phyloP scores from a whole-genome alignment of 805 yeast species.

The Wickerhamiella sorbophila region DNA sequence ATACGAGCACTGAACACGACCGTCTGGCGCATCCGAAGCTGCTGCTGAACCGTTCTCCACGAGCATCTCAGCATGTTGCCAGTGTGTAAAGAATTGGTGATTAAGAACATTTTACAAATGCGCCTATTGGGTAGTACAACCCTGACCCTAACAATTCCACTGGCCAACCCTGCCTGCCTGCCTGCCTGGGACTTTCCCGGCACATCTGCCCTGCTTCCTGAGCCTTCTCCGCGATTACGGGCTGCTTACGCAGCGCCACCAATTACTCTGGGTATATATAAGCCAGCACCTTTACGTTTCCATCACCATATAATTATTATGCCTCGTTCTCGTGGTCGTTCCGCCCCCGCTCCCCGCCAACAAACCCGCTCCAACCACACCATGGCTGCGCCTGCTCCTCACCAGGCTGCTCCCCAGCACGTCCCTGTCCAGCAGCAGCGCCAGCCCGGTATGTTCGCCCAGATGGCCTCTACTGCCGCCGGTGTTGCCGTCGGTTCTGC shows the following conservation, averaged over 20 bases:
- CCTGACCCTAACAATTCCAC: too few relatives aligned
- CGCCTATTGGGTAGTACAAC: conserved; percentile 1
- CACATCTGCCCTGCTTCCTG: too few relatives aligned
- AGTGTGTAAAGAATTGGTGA: not conserved
- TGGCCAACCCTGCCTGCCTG: too few relatives aligned
- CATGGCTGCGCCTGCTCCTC: conserved; percentile 39
- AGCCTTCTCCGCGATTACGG: not conserved
- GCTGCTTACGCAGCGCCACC: not conserved
- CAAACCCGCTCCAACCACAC: conserved; percentile 23
- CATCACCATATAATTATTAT: conserved; percentile 7
- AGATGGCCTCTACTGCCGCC: conserved; percentile 98
- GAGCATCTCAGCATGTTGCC: conserved; percentile 2
- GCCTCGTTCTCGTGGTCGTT: conserved; percentile 34
- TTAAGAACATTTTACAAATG: conserved; percentile 4
- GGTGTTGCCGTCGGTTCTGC: conserved; percentile 99
- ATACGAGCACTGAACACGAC: not conserved
- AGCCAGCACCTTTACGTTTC: too few relatives aligned
- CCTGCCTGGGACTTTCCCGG: too few relatives aligned
- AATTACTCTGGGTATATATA: not conserved
- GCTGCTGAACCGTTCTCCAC: conserved; percentile 3
- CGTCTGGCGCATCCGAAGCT: not conserved
- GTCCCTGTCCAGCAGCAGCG: conserved; percentile 32
- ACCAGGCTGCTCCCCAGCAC: conserved; percentile 37
- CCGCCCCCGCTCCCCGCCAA: conserved; percentile 21
- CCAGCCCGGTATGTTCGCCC: conserved; percentile 79